Evolutionary conservation across 257 asterid genomes (phyloP), one percentile per base, ranked within the genome.

Genomic region (Jacaranda copaia): DNA sequence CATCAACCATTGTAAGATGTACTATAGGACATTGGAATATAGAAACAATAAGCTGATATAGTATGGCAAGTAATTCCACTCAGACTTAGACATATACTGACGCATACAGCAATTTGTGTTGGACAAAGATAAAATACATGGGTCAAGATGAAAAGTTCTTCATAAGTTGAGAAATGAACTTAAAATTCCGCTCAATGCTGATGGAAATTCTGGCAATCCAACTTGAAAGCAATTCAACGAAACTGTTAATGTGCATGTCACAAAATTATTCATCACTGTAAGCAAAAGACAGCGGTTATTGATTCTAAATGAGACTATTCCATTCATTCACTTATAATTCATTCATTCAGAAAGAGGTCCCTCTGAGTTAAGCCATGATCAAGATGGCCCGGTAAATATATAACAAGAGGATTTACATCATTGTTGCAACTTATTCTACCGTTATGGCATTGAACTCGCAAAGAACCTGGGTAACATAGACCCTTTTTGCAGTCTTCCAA

Each of bases 41-140:
- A 25, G 32, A 60, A 25, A 4, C 25, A 10, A 60, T 45, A 18
- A 67, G 46, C 15, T 13, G 48, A 67, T 51, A 56, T 42, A 48
- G 72, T 18, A 55, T 56, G 52, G 57, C 52, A 52, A 66, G 58
- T 14, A 32, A 20, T 25, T 19, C 53, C 46, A 42, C 20, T 49
- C 11, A 48, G n/a, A 9, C 32, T 25, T 25, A 25, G 32, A n/a
- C 32, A 25, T 25, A 25, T 25, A 25, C 32, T 46, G 13, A 43
- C 72, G 2, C 61, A 58, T 4, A 9, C 20, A 72, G 42, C 35
- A 48, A 72, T 16, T 77, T 58, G 58, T 55, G 75, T 48, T 20
- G 80, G 46, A 58, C 32, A 25, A 11, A 75, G 11, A 12, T 10
- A 39, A 13, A 32, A 20, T 8, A 6, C 15, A 51, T 69, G 61